Evolutionary conservation across 179 eudicot genomes (phyloP), one percentile per base, ranked within the genome.

Genomic region (Nepenthes alata): DNA sequence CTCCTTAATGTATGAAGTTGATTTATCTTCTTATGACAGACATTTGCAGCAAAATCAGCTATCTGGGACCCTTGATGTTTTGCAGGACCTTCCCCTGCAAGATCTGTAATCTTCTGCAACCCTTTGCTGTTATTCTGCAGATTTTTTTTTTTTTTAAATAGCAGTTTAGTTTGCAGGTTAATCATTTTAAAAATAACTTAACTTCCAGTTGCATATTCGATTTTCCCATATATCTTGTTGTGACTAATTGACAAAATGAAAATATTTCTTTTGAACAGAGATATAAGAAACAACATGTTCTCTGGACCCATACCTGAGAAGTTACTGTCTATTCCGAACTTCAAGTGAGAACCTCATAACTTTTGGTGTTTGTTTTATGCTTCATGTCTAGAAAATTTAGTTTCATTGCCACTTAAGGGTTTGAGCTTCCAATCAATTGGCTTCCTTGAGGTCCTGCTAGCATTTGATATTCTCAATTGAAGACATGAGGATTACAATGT

Each of bases 21-120:
- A 57, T 53, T 59, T 3, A 56, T 25, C 65, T 73, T 63, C 58
- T 61, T 10, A 38, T 71, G 70, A 64, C 89, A 94, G 99, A 61
- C 90, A 72, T 71, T 72, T 94, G 87, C 97, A 94, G 94, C 70
- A 82, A 56, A 94, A 94, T 77, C 72, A 82, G 59, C 83, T 94
- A 37, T 80, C 96, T 53, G 99, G 99, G 67, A 79, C 83, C 53
- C 95, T 94, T 34, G 80, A 83, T 74, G 89, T 85, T 71, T 59
- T 93, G 38, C 87, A 94, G 75, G 83, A 85, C 80, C 95, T 94
- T 70, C 87, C 95, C 48, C 80, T 94, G 58, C 41, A 11, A 57
- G 80, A 83, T 62, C 71, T 94, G 99, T 94, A 90, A 54, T 75
- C 52, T 61, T 72, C 72, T 60, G 65, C 64, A 41, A 1, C 45